phyloP scores from a whole-genome alignment of 345 rosid species.

The Sisymbrium irio region DNA sequence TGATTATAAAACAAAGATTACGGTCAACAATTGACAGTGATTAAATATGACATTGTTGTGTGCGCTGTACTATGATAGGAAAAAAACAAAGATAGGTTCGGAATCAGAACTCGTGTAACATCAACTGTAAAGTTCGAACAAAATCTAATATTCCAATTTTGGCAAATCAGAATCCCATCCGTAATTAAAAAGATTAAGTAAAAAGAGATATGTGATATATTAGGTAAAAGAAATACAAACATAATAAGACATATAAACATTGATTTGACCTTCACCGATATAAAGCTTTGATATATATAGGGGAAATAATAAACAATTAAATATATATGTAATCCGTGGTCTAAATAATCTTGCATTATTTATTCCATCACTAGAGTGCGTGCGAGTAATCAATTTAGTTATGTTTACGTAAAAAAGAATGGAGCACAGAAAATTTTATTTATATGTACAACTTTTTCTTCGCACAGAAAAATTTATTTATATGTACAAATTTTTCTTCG shows the following conservation, averaged over 20 bases:
- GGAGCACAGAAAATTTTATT: background rate
- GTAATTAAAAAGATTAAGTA: constrained; percentile 11
- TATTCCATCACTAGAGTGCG: background rate
- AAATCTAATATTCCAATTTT: constrained; percentile 31
- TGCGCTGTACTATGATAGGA: background rate
- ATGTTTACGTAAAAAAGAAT: background rate
- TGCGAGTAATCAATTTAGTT: background rate
- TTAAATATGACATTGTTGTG: background rate
- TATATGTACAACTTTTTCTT: background rate
- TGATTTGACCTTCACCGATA: constrained; percentile 17
- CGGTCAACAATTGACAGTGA: background rate
- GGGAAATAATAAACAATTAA: background rate
- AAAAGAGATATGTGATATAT: constrained; percentile 4
- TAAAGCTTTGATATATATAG: constrained; percentile 1
- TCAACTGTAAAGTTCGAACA: constrained; percentile 24
- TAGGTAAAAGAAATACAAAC: constrained; percentile 21
- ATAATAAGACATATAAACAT: constrained; percentile 30
- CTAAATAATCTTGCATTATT: background rate
- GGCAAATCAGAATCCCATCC: constrained; percentile 37
- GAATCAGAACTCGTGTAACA: constrained; percentile 31
- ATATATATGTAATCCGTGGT: background rate
- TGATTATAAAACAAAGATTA: background rate
- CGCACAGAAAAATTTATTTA: background rate
- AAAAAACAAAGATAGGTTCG: background rate
- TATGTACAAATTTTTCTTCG: background rate